Percentiles rank a stretch among this genome's conserved stretches.
phyloP scores from a whole-genome alignment of 1,284 basidiomycete species.

The Cutaneotrichosporon sp. region DNA sequence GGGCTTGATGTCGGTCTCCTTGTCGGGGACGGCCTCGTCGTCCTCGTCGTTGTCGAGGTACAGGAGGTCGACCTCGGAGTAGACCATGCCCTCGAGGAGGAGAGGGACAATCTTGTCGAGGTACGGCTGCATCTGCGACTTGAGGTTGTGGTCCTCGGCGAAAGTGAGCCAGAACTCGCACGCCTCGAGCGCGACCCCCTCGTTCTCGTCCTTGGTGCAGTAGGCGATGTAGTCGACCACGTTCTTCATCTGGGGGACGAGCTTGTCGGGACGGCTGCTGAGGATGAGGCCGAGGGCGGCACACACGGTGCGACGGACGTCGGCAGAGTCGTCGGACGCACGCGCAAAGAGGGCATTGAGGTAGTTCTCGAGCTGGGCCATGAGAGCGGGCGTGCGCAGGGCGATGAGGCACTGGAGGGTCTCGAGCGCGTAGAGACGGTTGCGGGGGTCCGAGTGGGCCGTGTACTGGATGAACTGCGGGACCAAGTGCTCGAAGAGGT shows the following conservation, averaged over 20 bases:
- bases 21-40: constrained; percentile 81
- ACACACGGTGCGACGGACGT: constrained; percentile 93
- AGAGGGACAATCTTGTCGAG: constrained; percentile 88
- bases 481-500: constrained; percentile 90
- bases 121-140: constrained; percentile 79
- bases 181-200: constrained; percentile 91
- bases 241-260: constrained; percentile 92
- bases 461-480: constrained; percentile 89
- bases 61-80: constrained; percentile 93
- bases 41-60: constrained; percentile 93
- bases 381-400: constrained; percentile 77
- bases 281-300: constrained; percentile 92
- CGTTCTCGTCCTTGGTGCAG: constrained; percentile 95
- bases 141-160: constrained; percentile 87
- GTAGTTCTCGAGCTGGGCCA: constrained; percentile 87
- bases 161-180: constrained; percentile 99
- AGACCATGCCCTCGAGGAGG: constrained; percentile 94
- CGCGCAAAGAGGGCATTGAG: constrained; percentile 91
- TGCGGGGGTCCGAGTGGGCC: constrained; percentile 68
- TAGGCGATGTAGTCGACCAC: constrained; percentile 99
- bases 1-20: constrained; percentile 93
- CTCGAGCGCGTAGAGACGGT: constrained; percentile 90
- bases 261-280: constrained; percentile 89
- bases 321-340: constrained; percentile 89
- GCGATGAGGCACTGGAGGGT: constrained; percentile 93